phyloP scores from a whole-genome alignment of 768 basidiomycete species.

The Suillus spraguei region DNA sequence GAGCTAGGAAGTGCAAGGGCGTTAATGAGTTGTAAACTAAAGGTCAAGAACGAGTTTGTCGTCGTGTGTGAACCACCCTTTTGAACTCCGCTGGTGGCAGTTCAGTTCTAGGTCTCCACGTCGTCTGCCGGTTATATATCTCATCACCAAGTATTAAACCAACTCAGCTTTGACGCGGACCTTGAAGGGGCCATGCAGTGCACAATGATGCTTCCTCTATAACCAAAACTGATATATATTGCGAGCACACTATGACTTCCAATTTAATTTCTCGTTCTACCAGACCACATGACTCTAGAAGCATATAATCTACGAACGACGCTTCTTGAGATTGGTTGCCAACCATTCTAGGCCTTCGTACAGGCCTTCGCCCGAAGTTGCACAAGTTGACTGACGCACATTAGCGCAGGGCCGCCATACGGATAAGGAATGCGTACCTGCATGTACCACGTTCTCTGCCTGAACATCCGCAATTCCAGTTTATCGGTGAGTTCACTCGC shows the following conservation, averaged over 20 bases:
- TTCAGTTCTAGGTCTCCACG: not conserved
- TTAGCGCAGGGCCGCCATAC: conserved; percentile 5
- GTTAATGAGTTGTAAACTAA: conserved; percentile 29
- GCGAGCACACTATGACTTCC: not conserved
- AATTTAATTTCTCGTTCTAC: not conserved
- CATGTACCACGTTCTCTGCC: conserved; percentile 97
- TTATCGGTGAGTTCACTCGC: conserved; percentile 98
- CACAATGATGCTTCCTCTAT: not conserved
- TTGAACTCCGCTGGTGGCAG: conserved; percentile 37
- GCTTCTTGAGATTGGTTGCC: conserved; percentile 95
- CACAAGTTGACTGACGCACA: conserved; percentile 59
- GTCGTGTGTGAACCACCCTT: conserved; percentile 34
- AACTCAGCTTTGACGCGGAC: not conserved
- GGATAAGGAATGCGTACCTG: conserved; percentile 61
- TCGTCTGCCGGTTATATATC: conserved; percentile 5
- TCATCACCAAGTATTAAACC: not conserved
- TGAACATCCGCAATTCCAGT: conserved; percentile 91
- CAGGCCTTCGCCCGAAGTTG: conserved; percentile 94
- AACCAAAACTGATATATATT: not conserved
- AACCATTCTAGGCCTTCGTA: conserved; percentile 98
- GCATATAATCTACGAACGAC: conserved; percentile 34
- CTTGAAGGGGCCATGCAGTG: not conserved
- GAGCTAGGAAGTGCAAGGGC: conserved; percentile 36
- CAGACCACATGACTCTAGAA: not conserved
- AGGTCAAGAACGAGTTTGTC: conserved; percentile 37